Evolutionary conservation across 2,329 filamentous ascomycete species (phyloP).

Genomic region (Graphilbum fragrans): DNA sequence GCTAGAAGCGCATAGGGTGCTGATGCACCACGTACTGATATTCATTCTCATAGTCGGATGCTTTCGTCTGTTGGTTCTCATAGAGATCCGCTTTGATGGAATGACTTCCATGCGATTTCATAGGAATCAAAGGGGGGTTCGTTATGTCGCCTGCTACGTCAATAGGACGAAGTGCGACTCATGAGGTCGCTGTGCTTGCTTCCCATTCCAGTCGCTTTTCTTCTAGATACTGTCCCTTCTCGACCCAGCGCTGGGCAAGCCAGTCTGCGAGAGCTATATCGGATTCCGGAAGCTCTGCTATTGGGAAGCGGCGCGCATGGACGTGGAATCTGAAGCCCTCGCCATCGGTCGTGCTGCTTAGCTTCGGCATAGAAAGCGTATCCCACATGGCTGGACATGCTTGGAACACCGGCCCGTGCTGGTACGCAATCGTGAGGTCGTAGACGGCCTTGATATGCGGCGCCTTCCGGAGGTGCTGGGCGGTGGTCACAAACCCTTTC

Average conservation of each 20-base stretch:
- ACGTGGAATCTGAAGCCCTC: slow-evolving; percentile 35
- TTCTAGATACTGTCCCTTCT: slow-evolving; percentile 40
- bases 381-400: slow-evolving; percentile 40
- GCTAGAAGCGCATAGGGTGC: no score
- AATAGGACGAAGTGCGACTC: no score
- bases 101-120: not conserved
- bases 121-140: no score
- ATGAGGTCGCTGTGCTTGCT: not conserved
- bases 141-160: no score
- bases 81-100: slow-evolving; percentile 2
- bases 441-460: slow-evolving; percentile 41
- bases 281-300: slow-evolving; percentile 33
- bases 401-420: slow-evolving; percentile 23
- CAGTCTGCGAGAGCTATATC: slow-evolving; percentile 37
- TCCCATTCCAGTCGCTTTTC: slow-evolving; percentile 28
- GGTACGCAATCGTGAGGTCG: slow-evolving; percentile 43
- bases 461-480: slow-evolving; percentile 39
- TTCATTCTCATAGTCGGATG: no score
- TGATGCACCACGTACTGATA: no score
- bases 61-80: not conserved
- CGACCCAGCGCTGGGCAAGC: slow-evolving; percentile 39
- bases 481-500: slow-evolving; percentile 48
- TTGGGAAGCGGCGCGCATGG: slow-evolving; percentile 32
- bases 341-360: slow-evolving; percentile 16
- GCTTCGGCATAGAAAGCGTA: slow-evolving; percentile 27